A percentile compares a stretch with the other conserved stretches of the same genome.
phyloP scores from a whole-genome alignment of 225 moss, liverwort and hornwort genomes.

The Neckera pumila region DNA sequence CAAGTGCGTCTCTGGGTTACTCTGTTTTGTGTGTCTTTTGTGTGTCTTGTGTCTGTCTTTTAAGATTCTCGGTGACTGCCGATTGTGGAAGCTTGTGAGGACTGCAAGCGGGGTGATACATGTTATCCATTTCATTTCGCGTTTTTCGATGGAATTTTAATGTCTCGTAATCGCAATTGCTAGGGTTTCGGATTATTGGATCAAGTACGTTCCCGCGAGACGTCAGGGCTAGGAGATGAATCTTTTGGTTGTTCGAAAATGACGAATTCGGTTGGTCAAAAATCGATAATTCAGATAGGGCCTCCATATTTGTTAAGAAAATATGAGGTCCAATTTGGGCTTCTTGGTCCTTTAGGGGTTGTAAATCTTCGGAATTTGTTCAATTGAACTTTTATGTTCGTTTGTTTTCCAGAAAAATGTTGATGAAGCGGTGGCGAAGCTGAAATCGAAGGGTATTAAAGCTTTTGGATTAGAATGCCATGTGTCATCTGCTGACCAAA shows the following conservation, averaged over 20 bases:
- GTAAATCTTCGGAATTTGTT: neutral
- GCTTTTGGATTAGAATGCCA: constrained; percentile 76
- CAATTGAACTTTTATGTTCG: neutral
- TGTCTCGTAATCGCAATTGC: neutral
- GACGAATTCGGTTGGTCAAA: neutral
- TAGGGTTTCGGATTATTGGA: neutral
- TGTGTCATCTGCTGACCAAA: constrained; percentile 80
- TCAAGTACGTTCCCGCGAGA: neutral
- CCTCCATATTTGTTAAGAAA: neutral
- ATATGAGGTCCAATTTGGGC: neutral
- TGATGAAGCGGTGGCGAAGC: constrained; percentile 64
- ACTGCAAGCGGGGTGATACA: neutral
- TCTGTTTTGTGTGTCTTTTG: neutral
- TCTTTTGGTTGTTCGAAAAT: neutral
- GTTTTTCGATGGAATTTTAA: neutral
- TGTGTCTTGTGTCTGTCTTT: neutral
- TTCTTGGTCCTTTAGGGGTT: neutral
- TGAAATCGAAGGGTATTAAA: constrained; percentile 61
- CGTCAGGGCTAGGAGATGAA: neutral
- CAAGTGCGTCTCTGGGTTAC: constrained; percentile 35
- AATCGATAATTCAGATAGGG: neutral
- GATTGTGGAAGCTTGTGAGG: neutral
- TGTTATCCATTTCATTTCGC: neutral
- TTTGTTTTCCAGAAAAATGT: constrained; percentile 62
- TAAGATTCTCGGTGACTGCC: neutral